phyloP scores from a whole-genome alignment of 2,329 filamentous ascomycete species.

The Macrophomina phaseolina region DNA sequence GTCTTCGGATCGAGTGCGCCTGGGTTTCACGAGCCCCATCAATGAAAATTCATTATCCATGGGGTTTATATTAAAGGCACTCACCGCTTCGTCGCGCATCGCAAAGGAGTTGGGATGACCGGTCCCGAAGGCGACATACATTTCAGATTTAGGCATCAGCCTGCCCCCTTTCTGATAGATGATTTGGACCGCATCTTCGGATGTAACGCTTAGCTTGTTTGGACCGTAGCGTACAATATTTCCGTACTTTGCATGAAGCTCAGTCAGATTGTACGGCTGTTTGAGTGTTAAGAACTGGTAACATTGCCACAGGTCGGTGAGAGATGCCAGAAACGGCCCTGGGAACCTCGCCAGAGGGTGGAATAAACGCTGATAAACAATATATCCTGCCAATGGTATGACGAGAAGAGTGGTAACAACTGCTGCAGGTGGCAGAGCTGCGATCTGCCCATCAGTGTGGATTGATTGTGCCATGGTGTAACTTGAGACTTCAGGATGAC shows the following conservation, averaged over 20 bases:
- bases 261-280: slow-evolving; percentile 35
- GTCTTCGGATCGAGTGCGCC: background rate
- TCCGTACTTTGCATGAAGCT: slow-evolving; percentile 36
- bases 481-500: background rate
- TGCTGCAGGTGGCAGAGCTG: background rate
- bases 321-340: slow-evolving; percentile 39
- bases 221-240: slow-evolving; percentile 40
- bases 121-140: slow-evolving; percentile 43
- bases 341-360: slow-evolving; percentile 41
- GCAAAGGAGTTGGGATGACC: slow-evolving; percentile 44
- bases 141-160: slow-evolving; percentile 42
- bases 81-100: slow-evolving; percentile 37
- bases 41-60: background rate
- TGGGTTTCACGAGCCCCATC: background rate
- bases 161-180: slow-evolving; percentile 38
- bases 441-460: too few species aligned
- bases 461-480: background rate
- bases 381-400: background rate
- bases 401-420: background rate
- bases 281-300: slow-evolving; percentile 36
- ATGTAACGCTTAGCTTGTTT: slow-evolving; percentile 39
- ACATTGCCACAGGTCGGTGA: slow-evolving; percentile 43
- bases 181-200: slow-evolving; percentile 36
- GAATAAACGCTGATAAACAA: slow-evolving; percentile 33
- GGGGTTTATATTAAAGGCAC: too few species aligned